Percentiles rank a stretch among this genome's conserved stretches.
Conservation (phyloP, 768 basidiomycete species). For the Tulasnella sp. region DNA sequence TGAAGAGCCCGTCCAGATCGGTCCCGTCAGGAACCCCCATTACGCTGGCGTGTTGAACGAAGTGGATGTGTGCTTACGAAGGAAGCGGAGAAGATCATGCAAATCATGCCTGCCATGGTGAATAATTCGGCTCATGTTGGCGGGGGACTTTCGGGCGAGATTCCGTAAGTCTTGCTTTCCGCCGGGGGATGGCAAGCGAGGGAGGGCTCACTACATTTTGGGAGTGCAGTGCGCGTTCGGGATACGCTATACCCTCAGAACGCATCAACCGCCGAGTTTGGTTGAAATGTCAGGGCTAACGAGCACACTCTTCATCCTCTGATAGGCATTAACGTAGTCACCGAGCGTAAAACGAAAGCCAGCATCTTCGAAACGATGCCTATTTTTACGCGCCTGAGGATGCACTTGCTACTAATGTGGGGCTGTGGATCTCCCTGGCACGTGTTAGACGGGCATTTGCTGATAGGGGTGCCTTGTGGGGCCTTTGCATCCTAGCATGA, state of each 20-base stretch:
- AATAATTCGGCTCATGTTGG: background rate
- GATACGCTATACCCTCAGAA: conserved; percentile 9
- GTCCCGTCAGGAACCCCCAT: background rate
- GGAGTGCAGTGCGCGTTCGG: background rate
- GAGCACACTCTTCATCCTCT: background rate
- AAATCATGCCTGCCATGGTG: conserved; percentile 7
- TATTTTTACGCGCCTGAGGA: conserved; percentile 57
- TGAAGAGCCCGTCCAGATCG: background rate
- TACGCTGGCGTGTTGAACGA: background rate
- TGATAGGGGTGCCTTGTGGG: too few relatives aligned
- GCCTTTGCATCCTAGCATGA: conserved; percentile 8
- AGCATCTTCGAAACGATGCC: conserved; percentile 70
- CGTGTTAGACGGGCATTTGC: conserved; percentile 19
- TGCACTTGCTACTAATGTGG: conserved; percentile 52
- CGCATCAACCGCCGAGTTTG: background rate
- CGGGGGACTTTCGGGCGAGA: background rate
- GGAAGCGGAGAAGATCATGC: conserved; percentile 9
- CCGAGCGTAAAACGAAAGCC: conserved; percentile 33
- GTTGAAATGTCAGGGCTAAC: background rate
- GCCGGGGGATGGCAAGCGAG: too few relatives aligned
- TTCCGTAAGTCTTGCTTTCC: background rate
- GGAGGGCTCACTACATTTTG: background rate
- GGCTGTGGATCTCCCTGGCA: background rate
- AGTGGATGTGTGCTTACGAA: background rate
- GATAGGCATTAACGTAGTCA: conserved; percentile 30